Percentiles rank a stretch among this genome's conserved stretches.
These are phyloP conservation scores for Margaritispora aquatica DNA, from an alignment of 495 filamentous ascomycete genomes.

Conservation along the genomic window DNA sequence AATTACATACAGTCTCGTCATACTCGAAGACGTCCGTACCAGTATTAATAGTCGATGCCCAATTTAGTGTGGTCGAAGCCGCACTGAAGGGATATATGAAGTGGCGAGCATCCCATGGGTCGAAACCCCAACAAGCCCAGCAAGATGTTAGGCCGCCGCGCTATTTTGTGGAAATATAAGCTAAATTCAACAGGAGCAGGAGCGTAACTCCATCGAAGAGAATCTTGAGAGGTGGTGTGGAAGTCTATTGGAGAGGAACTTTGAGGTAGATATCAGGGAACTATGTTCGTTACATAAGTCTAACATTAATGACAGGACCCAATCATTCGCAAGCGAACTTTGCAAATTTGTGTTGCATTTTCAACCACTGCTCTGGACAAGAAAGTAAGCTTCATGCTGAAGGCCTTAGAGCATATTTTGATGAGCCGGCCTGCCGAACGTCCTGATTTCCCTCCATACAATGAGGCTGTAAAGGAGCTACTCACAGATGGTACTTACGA, in stretches of 20 bases:
- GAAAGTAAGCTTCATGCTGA: constrained; percentile 72
- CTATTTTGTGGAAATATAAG: constrained; percentile 1
- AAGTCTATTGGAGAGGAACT: constrained; percentile 63
- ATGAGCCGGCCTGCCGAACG: constrained; percentile 68
- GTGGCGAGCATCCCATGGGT: constrained; percentile 57
- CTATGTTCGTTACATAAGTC: neutral
- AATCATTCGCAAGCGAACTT: constrained; percentile 71
- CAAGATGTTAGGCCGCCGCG: constrained; percentile 37
- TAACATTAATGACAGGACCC: constrained; percentile 54
- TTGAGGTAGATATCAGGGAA: constrained; percentile 32
- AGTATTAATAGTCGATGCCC: constrained; percentile 76
- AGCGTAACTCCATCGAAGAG: constrained; percentile 53
- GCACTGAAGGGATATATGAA: constrained; percentile 82
- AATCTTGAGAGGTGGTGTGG: constrained; percentile 78
- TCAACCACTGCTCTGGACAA: constrained; percentile 76
- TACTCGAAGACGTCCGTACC: constrained; percentile 78
- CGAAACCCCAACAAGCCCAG: constrained; percentile 48
- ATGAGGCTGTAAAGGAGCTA: constrained; percentile 86
- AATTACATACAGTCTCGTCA: constrained; percentile 42
- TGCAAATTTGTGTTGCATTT: constrained; percentile 80
- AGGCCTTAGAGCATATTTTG: constrained; percentile 83
- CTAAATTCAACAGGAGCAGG: constrained; percentile 42
- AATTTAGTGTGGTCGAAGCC: constrained; percentile 86
- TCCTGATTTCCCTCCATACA: constrained; percentile 62
- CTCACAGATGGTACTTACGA: constrained; percentile 77